These are phyloP conservation scores for Hypoxylon sp. DNA, from an alignment of 2,329 filamentous ascomycete species.

Conservation along the genomic window DNA sequence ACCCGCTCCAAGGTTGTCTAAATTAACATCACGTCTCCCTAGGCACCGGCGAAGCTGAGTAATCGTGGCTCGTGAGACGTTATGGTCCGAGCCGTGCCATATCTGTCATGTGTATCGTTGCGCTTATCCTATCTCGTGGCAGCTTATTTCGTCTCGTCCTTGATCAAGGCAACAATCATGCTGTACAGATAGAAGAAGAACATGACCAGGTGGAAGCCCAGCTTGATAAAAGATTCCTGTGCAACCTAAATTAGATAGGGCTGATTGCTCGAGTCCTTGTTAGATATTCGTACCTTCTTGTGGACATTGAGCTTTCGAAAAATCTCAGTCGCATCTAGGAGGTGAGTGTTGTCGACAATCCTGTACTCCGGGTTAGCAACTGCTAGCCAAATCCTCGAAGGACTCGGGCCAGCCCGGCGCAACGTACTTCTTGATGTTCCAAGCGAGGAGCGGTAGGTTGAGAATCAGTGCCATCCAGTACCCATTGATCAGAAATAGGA, in stretches of 20 bases:
- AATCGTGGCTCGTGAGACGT: constrained; percentile 32
- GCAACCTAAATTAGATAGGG: constrained; percentile 29
- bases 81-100: constrained; percentile 24
- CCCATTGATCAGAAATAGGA: constrained; percentile 97
- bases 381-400: neutral
- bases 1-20: constrained; percentile 31
- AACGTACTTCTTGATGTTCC: constrained; percentile 97
- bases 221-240: constrained; percentile 98
- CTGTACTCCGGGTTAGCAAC: constrained; percentile 63
- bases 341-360: constrained; percentile 96
- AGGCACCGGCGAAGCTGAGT: constrained; percentile 18
- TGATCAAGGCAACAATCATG: constrained; percentile 97
- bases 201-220: constrained; percentile 98
- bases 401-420: constrained; percentile 10
- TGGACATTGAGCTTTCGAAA: constrained; percentile 99
- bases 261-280: neutral
- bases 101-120: constrained; percentile 24
- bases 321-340: constrained; percentile 97
- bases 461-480: constrained; percentile 96
- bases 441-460: constrained; percentile 91
- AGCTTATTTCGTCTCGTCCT: constrained; percentile 87
- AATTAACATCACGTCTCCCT: constrained; percentile 17
- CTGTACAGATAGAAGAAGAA: constrained; percentile 99
- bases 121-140: constrained; percentile 17
- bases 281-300: constrained; percentile 81